Base-by-base conservation (phyloP, 257 asterid genomes). In the Craterostigma plantagineum region DNA sequence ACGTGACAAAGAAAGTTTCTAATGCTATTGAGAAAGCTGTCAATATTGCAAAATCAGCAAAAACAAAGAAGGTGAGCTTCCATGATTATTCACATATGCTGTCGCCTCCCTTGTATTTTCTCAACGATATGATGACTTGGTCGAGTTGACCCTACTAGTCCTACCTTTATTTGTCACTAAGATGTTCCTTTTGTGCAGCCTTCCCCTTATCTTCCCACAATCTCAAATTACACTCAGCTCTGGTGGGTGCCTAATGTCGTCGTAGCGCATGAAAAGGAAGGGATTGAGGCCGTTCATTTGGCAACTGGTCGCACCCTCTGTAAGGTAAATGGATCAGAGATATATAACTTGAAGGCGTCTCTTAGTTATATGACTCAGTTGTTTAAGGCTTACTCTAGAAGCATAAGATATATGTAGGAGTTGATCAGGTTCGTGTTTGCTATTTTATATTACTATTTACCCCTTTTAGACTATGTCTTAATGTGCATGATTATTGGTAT, bases 181-280 rank as follows among this genome's bases (percentile, higher is more conserved):
- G 58, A 23, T 52, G 42, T 16, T 34, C 39, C 39, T 49, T 14
- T 54, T 65, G 16, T 75, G 81, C 86, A 90, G 99, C 75, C 69
- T 50, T 27, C 58, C 46, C 69, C 68, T 35, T 90, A 83, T 53
- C 56, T 90, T 51, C 99, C 99, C 51, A 83, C 95, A 50, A 83
- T 90, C 45, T 77, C 99, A 66, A 90, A 90, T 67, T 65, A 90
- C 66, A 90, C 99, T 44, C 80, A 79, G 57, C 79, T 83, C 45
- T 90, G 99, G 99, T 90, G 94, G 99, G 93, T 90, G 33, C 94
- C 99, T 63, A 90, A 90, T 62, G 94, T 83, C 55, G 76, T 90
- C 38, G 92, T 90, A 67, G 87, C 81, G 63, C 95, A 90, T 64
- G 80, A 77, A 54, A 90, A 79, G 60, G 95, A 83, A 75, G 95